Conservation (phyloP, 352 stramenopile species). For the Globisporangium solare region DNA sequence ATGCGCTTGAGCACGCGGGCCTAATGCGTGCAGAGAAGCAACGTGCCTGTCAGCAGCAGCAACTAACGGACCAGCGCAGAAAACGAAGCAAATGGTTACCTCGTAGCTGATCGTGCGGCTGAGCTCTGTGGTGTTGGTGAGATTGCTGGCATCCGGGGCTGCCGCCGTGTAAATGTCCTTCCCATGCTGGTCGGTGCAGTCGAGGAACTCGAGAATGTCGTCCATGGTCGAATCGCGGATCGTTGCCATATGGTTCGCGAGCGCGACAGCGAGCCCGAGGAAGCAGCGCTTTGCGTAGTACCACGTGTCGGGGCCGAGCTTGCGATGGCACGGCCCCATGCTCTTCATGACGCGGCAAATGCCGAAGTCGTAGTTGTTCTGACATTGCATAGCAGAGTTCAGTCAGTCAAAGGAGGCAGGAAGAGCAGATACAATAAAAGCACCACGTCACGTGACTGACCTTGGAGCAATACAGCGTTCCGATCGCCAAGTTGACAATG, state of each 20-base stretch:
- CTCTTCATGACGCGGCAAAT: constrained; percentile 94
- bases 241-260: constrained; percentile 95
- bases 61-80: too few species aligned
- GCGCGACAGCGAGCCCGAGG: constrained; percentile 88
- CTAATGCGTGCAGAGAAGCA: constrained; percentile 17
- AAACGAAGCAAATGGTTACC: constrained; percentile 18
- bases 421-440: neutral
- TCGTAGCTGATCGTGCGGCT: constrained; percentile 92
- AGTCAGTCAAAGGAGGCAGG: neutral
- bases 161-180: constrained; percentile 90
- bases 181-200: constrained; percentile 88
- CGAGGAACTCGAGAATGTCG: constrained; percentile 93
- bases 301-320: constrained; percentile 94
- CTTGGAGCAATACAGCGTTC: constrained; percentile 97
- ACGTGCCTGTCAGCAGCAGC: neutral
- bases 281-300: constrained; percentile 96
- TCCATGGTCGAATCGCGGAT: constrained; percentile 93
- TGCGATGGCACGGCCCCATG: constrained; percentile 95
- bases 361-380: constrained; percentile 96
- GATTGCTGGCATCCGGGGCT: constrained; percentile 26
- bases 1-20: constrained; percentile 91
- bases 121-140: constrained; percentile 27
- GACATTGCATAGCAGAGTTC: neutral
- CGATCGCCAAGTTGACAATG: constrained; percentile 97
- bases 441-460: constrained; percentile 10